Conservation (phyloP, 805 yeast species). For the Yamadazyma takamatsuzukensis region DNA sequence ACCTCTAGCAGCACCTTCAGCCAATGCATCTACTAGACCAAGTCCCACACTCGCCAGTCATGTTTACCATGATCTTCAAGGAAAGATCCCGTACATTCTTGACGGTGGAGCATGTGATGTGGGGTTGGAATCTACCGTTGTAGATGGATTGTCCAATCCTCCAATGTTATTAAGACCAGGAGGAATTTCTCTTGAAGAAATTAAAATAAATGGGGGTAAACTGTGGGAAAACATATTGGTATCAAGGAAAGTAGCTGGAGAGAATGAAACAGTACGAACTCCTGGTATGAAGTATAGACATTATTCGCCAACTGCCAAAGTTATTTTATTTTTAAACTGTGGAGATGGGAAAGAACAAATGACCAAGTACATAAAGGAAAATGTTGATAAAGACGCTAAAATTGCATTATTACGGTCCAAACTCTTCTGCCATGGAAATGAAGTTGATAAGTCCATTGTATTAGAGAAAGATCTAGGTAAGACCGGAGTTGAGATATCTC, state of each 20-base stretch:
- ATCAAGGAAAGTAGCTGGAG: slow-evolving; percentile 64
- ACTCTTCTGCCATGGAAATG: slow-evolving; percentile 25
- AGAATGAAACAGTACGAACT: slow-evolving; percentile 70
- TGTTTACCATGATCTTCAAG: slow-evolving; percentile 75
- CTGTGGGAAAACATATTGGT: slow-evolving; percentile 62
- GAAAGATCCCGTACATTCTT: slow-evolving; percentile 74
- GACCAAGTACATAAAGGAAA: slow-evolving; percentile 17
- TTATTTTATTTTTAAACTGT: slow-evolving; percentile 57
- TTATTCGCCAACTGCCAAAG: slow-evolving; percentile 87
- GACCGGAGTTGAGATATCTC: slow-evolving; percentile 60
- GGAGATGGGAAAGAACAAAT: slow-evolving; percentile 40
- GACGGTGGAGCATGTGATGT: slow-evolving; percentile 90
- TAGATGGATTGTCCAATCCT: slow-evolving; percentile 82
- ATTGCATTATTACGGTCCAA: slow-evolving; percentile 52
- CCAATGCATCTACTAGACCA: slow-evolving; percentile 93
- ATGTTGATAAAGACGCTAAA: slow-evolving; percentile 18
- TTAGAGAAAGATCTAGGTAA: slow-evolving; percentile 40
- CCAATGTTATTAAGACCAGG: slow-evolving; percentile 94
- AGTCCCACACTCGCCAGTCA: slow-evolving; percentile 89
- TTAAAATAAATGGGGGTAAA: slow-evolving; percentile 60
- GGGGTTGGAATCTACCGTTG: slow-evolving; percentile 92
- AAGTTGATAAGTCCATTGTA: slow-evolving; percentile 11
- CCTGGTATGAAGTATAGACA: slow-evolving; percentile 99
- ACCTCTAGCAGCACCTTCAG: slow-evolving; percentile 97
- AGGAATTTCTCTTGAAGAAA: slow-evolving; percentile 80